Base-by-base conservation (phyloP, 176 grass and related monocot genomes). In the Juncus effusus region DNA sequence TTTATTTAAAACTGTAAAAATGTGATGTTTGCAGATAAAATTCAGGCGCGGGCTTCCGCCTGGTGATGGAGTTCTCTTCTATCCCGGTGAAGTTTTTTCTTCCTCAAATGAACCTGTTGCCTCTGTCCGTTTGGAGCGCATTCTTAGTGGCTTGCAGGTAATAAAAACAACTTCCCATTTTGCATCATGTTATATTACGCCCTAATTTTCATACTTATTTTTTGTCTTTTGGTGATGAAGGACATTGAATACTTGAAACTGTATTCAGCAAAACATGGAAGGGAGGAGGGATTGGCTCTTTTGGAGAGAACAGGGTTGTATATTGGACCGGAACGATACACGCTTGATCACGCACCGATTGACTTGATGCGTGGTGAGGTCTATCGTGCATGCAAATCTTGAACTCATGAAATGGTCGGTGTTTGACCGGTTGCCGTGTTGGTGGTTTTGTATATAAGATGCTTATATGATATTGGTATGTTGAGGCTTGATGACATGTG, bases 111-210 rank as follows among this genome's bases (percentile, higher is more conserved):
- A 99, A 71, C 94, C 88, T 69, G 83, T 93, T 70, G 94, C 88
- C 7, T 99, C 94, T 60, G 74, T 77, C 58, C 81, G 88, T 44
- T 81, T 99, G 54, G 94, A 99, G 66, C 85, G 85, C n/a, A 82
- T 85, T 82, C 88, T 99, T 76, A 89, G 85, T 76, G 88, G 94
- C 78, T 92, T 99, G 88, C 94, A 99, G 88, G 88, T 99, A 82
- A 77, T 55, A 65, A n/a, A 6, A 47, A 47, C 44, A 47, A 47
- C 44, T 6, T 47, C 3, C 53, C 11, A 45, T 36, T 55, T 55
- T 67, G 40, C 56, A 66, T 55, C 16, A 60, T 56, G 14, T 9
- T 56, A 9, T 56, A 55, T 14, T 55, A 41, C 16, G 53, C 3
- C 36, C 13, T 54, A 13, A 42, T 37, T 39, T 9, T 12, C 36